Evolutionary conservation across 176 grass and related monocot species (phyloP).

Genomic region (Tillandsia fasciculata): DNA sequence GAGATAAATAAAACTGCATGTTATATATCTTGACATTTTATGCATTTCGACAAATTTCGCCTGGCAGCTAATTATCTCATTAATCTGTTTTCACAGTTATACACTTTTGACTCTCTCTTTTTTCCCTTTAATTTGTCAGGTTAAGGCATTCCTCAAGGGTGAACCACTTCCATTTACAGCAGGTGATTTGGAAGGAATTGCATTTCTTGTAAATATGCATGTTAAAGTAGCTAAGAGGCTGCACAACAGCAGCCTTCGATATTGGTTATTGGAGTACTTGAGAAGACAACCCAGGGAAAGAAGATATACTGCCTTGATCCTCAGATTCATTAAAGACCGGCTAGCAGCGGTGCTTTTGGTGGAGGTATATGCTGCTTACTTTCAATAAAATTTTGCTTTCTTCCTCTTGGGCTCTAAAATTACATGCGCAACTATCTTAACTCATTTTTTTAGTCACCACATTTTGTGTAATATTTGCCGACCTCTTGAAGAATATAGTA

Average conservation of each 20-base stretch:
- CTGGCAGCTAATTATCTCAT: no score
- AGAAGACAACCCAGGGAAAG: slow-evolving; percentile 62
- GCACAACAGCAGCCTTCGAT: slow-evolving; percentile 57
- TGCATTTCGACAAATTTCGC: no score
- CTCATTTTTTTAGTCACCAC: not conserved
- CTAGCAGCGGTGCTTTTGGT: slow-evolving; percentile 60
- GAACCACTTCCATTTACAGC: slow-evolving; percentile 66
- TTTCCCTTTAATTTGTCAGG: slow-evolving; percentile 30
- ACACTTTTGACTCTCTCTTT: slow-evolving; percentile 2
- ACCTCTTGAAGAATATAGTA: not conserved
- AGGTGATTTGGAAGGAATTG: slow-evolving; percentile 67
- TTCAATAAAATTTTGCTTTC: not conserved
- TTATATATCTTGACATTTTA: no score
- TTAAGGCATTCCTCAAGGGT: slow-evolving; percentile 90
- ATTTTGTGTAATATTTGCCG: slow-evolving; percentile 6
- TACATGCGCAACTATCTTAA: not conserved
- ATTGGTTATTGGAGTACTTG: slow-evolving; percentile 91
- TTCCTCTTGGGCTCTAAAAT: slow-evolving; percentile 13
- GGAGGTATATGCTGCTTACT: slow-evolving; percentile 43
- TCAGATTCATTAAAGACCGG: slow-evolving; percentile 69
- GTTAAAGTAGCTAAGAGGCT: slow-evolving; percentile 69
- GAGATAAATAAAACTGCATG: no score
- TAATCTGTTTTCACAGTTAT: not conserved
- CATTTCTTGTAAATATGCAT: slow-evolving; percentile 73
- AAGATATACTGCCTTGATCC: slow-evolving; percentile 58